Conservation (phyloP, 495 filamentous ascomycete genomes). For the Aspergillus funiculosus region DNA sequence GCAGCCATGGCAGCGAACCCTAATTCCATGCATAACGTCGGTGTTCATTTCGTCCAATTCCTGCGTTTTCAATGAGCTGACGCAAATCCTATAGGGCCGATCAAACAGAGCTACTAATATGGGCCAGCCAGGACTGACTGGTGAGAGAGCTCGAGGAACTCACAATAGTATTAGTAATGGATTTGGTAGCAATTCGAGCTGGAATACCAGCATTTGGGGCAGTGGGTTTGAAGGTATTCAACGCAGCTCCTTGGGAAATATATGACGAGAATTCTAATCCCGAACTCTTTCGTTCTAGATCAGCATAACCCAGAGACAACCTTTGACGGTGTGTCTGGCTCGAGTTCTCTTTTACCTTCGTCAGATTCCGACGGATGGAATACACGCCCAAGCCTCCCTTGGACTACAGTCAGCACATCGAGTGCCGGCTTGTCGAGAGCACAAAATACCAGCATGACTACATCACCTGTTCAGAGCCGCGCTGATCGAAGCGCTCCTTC, state of each 20-base stretch:
- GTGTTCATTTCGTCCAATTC: constrained; percentile 5
- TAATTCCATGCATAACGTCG: constrained; percentile 37
- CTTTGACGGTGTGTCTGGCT: constrained; percentile 54
- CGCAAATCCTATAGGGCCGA: constrained; percentile 26
- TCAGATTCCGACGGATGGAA: constrained; percentile 59
- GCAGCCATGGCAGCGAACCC: constrained; percentile 38
- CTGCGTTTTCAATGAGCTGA: not conserved
- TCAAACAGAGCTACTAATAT: constrained; percentile 37
- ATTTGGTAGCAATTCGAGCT: constrained; percentile 46
- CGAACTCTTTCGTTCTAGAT: constrained; percentile 16
- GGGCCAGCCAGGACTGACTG: constrained; percentile 35
- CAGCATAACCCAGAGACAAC: constrained; percentile 27
- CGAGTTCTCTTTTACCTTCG: constrained; percentile 56
- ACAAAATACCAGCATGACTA: constrained; percentile 38
- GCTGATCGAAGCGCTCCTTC: constrained; percentile 36
- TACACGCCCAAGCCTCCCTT: constrained; percentile 43
- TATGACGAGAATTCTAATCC: constrained; percentile 1
- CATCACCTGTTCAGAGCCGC: constrained; percentile 47
- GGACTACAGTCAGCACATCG: constrained; percentile 50
- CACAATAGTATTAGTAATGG: constrained; percentile 38
- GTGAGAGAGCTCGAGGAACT: constrained; percentile 34
- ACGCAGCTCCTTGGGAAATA: not conserved
- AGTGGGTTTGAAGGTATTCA: constrained; percentile 44
- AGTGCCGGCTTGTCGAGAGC: constrained; percentile 36
- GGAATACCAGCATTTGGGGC: constrained; percentile 58